Evolutionary conservation across 305 asterid species (phyloP).

Genomic region (Rubia balearica): DNA sequence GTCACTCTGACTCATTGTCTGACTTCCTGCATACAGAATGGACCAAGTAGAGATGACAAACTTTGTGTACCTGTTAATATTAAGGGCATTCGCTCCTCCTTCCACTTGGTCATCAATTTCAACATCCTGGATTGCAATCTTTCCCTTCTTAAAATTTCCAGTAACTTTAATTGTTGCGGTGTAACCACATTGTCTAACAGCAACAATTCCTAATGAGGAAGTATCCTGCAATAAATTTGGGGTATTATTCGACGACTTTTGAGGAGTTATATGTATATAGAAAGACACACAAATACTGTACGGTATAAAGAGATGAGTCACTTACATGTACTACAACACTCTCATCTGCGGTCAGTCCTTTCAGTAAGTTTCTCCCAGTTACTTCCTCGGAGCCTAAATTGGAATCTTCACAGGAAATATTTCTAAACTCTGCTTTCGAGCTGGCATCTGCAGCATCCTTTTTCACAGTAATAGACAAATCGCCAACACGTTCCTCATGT

Average conservation of each 20-base stretch:
- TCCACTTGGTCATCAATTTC: conserved; percentile 76
- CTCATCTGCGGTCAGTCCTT: conserved; percentile 97
- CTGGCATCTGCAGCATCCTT: conserved; percentile 58
- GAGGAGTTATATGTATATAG: neutral
- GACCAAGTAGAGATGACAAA: conserved; percentile 16
- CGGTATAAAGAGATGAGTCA: conserved; percentile 20
- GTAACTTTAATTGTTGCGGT: conserved; percentile 74
- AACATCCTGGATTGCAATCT: conserved; percentile 44
- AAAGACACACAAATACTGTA: neutral
- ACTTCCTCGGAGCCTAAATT: conserved; percentile 48
- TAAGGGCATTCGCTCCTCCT: conserved; percentile 97
- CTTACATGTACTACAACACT: conserved; percentile 87
- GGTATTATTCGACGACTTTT: neutral
- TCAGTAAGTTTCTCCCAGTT: conserved; percentile 68
- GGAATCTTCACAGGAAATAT: conserved; percentile 35
- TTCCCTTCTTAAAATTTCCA: conserved; percentile 56
- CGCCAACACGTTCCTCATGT: conserved; percentile 66
- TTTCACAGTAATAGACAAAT: conserved; percentile 60
- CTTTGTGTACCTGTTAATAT: conserved; percentile 68
- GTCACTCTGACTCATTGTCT: neutral
- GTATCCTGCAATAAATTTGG: conserved; percentile 59
- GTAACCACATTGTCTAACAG: conserved; percentile 80
- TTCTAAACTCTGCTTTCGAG: conserved; percentile 52
- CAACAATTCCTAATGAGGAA: conserved; percentile 64
- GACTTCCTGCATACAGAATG: conserved; percentile 14